phyloP scores from a whole-genome alignment of 371 early-diverging fungal genomes.

The Saksenaea oblongispora region DNA sequence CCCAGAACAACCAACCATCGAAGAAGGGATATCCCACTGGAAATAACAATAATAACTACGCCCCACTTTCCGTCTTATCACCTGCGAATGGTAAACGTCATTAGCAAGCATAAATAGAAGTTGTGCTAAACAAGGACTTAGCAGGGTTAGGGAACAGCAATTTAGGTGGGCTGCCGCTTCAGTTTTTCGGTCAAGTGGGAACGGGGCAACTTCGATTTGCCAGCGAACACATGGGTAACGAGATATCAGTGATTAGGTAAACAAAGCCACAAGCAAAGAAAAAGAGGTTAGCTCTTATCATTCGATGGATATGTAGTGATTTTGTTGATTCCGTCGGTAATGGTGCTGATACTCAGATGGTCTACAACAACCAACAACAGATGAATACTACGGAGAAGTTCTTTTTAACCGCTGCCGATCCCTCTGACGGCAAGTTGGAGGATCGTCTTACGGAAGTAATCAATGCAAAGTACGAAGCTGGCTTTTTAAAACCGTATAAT shows the following conservation, averaged over 20 bases:
- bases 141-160: conserved; percentile 19
- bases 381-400: conserved; percentile 82
- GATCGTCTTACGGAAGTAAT: conserved; percentile 87
- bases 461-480: conserved; percentile 91
- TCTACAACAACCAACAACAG: conserved; percentile 21
- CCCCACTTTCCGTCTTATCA: no score
- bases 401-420: conserved; percentile 88
- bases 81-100: conserved; percentile 21
- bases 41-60: conserved; percentile 10
- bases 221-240: conserved; percentile 78
- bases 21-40: conserved; percentile 6
- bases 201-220: conserved; percentile 74
- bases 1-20: conserved; percentile 25
- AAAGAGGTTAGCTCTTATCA: not conserved
- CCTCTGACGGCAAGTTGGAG: conserved; percentile 77
- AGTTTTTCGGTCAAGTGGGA: conserved; percentile 51
- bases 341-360: conserved; percentile 41
- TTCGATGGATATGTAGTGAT: conserved; percentile 36
- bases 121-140: not conserved
- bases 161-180: conserved; percentile 41
- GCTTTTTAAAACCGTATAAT: conserved; percentile 91
- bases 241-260: conserved; percentile 74
- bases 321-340: conserved; percentile 61
- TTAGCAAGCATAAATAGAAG: conserved; percentile 14
- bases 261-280: not conserved